Evolutionary conservation across 169 alveolate species (phyloP).

Genomic region (Eimeria sp.): DNA sequence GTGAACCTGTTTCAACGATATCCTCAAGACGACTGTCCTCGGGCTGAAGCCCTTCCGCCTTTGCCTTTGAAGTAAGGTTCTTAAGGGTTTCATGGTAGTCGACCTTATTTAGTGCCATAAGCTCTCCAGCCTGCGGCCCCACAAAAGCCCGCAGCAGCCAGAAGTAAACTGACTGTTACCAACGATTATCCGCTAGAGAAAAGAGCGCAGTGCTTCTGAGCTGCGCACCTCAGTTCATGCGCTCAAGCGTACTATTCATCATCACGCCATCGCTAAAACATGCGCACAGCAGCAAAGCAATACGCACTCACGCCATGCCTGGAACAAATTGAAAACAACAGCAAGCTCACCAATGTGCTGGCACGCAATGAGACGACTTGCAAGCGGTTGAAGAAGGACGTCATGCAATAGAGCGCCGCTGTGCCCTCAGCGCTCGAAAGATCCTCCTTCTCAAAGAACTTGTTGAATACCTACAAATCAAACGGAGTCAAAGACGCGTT

Average conservation of each 20-base stretch:
- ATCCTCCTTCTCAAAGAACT: conserved; percentile 61
- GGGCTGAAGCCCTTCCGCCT: conserved; percentile 70
- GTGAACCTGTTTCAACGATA: conserved; percentile 66
- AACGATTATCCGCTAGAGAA: background rate
- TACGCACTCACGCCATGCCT: background rate
- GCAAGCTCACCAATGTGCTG: conserved; percentile 76
- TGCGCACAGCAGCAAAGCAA: background rate
- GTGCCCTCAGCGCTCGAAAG: conserved; percentile 61
- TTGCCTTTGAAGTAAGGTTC: conserved; percentile 51
- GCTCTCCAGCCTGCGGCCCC: conserved; percentile 77
- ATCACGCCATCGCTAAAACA: background rate
- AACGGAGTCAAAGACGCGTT: background rate
- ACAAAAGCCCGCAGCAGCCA: background rate
- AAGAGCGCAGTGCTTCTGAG: background rate
- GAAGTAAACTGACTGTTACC: background rate
- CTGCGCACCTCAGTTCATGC: background rate
- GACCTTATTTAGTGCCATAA: conserved; percentile 26
- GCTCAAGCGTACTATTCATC: background rate
- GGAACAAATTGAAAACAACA: background rate
- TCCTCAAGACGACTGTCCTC: conserved; percentile 58
- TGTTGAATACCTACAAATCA: conserved; percentile 39
- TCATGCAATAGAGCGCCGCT: conserved; percentile 72
- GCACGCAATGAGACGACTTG: conserved; percentile 73
- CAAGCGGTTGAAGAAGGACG: conserved; percentile 81
- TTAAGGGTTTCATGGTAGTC: conserved; percentile 35